Percentiles rank a stretch among this genome's conserved stretches.
phyloP scores from a whole-genome alignment of 2,329 filamentous ascomycete species.

The Penicillium hesseltinei region DNA sequence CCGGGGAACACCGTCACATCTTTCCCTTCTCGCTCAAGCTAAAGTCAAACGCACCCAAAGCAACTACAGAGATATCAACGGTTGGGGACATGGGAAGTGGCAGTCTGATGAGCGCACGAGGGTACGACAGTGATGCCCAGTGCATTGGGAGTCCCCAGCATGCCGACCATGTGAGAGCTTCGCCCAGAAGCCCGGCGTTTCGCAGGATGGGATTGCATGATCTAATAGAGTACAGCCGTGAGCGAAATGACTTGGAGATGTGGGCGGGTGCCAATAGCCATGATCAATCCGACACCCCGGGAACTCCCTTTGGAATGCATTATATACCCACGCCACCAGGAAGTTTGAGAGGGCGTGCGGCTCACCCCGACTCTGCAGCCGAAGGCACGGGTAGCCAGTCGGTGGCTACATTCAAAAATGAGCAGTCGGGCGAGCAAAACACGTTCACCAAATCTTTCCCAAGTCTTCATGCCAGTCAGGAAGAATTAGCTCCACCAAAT shows the following conservation, averaged over 20 bases:
- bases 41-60: slow-evolving; percentile 14
- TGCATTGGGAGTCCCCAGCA: slow-evolving; percentile 37
- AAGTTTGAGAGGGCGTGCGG: slow-evolving; percentile 5
- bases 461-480: slow-evolving; percentile 4
- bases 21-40: slow-evolving; percentile 22
- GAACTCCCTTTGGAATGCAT: slow-evolving; percentile 15
- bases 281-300: background rate
- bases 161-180: slow-evolving; percentile 2
- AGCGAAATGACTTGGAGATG: slow-evolving; percentile 14
- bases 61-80: slow-evolving; percentile 2
- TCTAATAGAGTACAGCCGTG: slow-evolving; percentile 22
- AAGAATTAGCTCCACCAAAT: background rate
- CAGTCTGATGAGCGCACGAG: slow-evolving; percentile 39
- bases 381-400: background rate
- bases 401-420: background rate
- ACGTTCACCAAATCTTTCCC: slow-evolving; percentile 12
- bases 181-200: slow-evolving; percentile 6
- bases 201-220: slow-evolving; percentile 19
- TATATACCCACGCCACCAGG: slow-evolving; percentile 19
- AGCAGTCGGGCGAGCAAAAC: background rate
- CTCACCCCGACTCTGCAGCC: background rate
- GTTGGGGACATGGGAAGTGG: slow-evolving; percentile 32
- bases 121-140: slow-evolving; percentile 45
- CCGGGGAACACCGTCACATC: slow-evolving; percentile 15
- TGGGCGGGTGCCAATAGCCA: slow-evolving; percentile 1